These are phyloP conservation scores for Kitagawia praeruptora DNA, from an alignment of 129 eudicot genomes.

Conservation along the genomic window DNA sequence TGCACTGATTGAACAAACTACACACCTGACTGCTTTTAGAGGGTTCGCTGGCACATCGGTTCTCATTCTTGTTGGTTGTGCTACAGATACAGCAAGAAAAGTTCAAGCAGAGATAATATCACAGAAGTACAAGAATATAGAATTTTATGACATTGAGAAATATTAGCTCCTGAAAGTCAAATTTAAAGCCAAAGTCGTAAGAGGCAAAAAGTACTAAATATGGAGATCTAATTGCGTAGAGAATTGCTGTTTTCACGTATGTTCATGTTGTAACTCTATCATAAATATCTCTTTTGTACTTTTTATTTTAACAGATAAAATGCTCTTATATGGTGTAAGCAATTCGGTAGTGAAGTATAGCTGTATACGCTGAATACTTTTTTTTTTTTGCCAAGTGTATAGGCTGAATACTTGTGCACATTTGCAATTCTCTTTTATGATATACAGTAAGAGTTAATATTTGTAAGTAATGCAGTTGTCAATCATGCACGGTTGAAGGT, in stretches of 20 bases:
- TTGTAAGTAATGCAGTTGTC: not conserved
- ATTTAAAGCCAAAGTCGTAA: not conserved
- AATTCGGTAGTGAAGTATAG: not conserved
- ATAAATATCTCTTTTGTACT: not conserved
- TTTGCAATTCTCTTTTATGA: not conserved
- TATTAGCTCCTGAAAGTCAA: conserved; percentile 6
- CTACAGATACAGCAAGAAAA: conserved; percentile 93
- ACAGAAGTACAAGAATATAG: conserved; percentile 90
- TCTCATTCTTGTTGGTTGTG: conserved; percentile 96
- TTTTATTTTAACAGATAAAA: not conserved
- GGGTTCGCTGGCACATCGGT: conserved; percentile 99
- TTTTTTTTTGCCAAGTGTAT: no score
- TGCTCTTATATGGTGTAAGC: not conserved
- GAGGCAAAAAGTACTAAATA: not conserved
- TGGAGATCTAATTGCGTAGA: not conserved
- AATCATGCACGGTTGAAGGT: no score
- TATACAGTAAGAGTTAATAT: no score
- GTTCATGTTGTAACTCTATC: not conserved
- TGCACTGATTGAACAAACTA: conserved; percentile 78
- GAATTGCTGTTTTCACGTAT: not conserved
- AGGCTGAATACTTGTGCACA: no score
- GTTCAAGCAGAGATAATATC: conserved; percentile 97
- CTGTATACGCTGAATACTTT: no score
- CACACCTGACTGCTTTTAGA: conserved; percentile 87
- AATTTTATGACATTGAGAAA: conserved; percentile 77